phyloP scores from a whole-genome alignment of 148 eudicot genomes.

The Nyssa sinensis region DNA sequence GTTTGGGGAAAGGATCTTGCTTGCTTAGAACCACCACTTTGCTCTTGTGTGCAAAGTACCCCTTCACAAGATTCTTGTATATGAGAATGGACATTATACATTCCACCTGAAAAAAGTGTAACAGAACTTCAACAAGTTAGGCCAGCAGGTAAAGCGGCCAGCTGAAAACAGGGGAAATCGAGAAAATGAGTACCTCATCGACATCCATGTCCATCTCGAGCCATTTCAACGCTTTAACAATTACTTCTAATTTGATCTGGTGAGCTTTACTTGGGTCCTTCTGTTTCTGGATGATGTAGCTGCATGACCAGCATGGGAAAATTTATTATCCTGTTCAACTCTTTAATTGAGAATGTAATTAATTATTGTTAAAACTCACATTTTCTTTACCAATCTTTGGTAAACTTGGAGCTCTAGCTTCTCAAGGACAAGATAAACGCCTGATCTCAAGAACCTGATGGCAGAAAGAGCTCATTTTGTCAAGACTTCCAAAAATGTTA shows the following conservation, averaged over 20 bases:
- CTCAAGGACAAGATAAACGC: conserved; percentile 93
- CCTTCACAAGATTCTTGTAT: conserved; percentile 86
- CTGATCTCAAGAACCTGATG: conserved; percentile 85
- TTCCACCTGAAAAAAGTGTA: conserved; percentile 63
- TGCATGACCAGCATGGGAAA: conserved; percentile 27
- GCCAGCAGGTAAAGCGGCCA: background rate
- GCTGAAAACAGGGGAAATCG: background rate
- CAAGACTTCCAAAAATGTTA: background rate
- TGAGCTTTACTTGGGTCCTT: conserved; percentile 86
- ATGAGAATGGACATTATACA: conserved; percentile 89
- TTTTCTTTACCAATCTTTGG: conserved; percentile 84
- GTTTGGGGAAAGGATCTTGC: conserved; percentile 93
- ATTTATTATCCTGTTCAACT: background rate
- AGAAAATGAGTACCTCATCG: conserved; percentile 65
- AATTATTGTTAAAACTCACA: conserved; percentile 42
- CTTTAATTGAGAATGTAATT: background rate
- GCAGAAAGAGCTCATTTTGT: background rate
- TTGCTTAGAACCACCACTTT: conserved; percentile 94
- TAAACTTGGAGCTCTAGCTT: conserved; percentile 97
- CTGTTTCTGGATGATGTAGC: conserved; percentile 78
- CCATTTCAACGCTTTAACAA: conserved; percentile 90
- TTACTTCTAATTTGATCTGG: conserved; percentile 86
- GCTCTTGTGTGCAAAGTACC: conserved; percentile 95
- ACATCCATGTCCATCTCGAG: conserved; percentile 93
- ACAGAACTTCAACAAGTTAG: background rate